A percentile compares a stretch with the other conserved stretches of the same genome.
Evolutionary conservation across 306 rosid genomes (phyloP).

Genomic region (Pterocarpus santalinus): DNA sequence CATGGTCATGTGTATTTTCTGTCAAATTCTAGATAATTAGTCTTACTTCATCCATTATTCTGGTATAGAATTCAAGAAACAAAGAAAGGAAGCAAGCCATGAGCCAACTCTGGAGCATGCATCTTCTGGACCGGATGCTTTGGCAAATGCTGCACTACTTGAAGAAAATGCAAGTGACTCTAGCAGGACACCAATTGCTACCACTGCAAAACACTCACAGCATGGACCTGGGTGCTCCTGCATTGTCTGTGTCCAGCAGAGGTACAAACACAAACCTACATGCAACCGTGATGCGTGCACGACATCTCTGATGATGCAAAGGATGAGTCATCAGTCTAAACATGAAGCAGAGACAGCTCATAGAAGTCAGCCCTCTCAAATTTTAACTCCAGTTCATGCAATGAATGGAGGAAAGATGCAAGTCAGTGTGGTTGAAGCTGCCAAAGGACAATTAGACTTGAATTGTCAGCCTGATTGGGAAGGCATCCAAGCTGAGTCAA

Average conservation of each 20-base stretch:
- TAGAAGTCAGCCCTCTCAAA: conserved; percentile 76
- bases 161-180: conserved; percentile 77
- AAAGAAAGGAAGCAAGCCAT: conserved; percentile 58
- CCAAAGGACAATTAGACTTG: conserved; percentile 81
- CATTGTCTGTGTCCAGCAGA: conserved; percentile 99
- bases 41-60: conserved; percentile 26
- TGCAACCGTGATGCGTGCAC: conserved; percentile 94
- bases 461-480: conserved; percentile 68
- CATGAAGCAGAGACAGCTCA: conserved; percentile 95
- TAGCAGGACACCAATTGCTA: conserved; percentile 71
- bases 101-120: conserved; percentile 66
- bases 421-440: conserved; percentile 66
- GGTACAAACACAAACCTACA: conserved; percentile 97
- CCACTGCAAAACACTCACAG: conserved; percentile 94
- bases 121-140: conserved; percentile 90
- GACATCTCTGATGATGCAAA: conserved; percentile 96
- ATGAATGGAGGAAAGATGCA: conserved; percentile 73
- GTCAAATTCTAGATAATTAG: no score
- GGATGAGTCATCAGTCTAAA: conserved; percentile 94
- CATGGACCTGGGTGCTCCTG: conserved; percentile 99
- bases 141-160: conserved; percentile 88
- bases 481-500: no score
- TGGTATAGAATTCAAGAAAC: conserved; percentile 81
- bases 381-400: conserved; percentile 63
- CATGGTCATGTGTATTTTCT: background rate